Percentiles rank a stretch among this genome's conserved stretches.
Conservation (phyloP, 306 rosid genomes). For the Nissolia schottii region DNA sequence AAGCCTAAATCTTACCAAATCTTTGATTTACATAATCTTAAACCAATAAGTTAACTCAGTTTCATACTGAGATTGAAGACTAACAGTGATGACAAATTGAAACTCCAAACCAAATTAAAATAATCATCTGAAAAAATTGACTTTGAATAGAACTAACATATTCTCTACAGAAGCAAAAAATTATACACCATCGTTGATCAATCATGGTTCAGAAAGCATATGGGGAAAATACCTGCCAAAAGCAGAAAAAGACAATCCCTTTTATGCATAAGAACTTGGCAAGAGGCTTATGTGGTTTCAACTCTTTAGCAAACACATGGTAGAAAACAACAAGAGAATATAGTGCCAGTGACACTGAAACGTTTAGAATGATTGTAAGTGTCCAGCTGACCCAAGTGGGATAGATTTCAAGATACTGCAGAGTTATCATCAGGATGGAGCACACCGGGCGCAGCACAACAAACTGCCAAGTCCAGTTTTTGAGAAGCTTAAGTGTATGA, state of each 20-base stretch:
- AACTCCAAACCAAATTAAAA: background rate
- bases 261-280: conserved; percentile 87
- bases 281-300: conserved; percentile 78
- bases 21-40: background rate
- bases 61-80: background rate
- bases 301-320: conserved; percentile 84
- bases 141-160: background rate
- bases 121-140: background rate
- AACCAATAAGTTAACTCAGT: background rate
- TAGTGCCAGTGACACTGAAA: conserved; percentile 72
- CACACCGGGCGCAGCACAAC: conserved; percentile 72
- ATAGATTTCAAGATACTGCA: conserved; percentile 55
- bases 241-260: conserved; percentile 94
- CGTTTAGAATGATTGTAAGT: conserved; percentile 68
- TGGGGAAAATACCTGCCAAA: conserved; percentile 84
- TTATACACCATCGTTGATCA: background rate
- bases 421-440: conserved; percentile 74
- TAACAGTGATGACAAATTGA: background rate
- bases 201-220: background rate
- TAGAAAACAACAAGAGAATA: conserved; percentile 78
- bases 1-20: background rate
- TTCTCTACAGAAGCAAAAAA: background rate
- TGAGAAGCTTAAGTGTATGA: conserved; percentile 62
- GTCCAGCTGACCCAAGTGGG: conserved; percentile 89
- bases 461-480: conserved; percentile 86